Base-by-base conservation (phyloP, 139 green algal species). In the Auxenochlorella pyrenoidosa region DNA sequence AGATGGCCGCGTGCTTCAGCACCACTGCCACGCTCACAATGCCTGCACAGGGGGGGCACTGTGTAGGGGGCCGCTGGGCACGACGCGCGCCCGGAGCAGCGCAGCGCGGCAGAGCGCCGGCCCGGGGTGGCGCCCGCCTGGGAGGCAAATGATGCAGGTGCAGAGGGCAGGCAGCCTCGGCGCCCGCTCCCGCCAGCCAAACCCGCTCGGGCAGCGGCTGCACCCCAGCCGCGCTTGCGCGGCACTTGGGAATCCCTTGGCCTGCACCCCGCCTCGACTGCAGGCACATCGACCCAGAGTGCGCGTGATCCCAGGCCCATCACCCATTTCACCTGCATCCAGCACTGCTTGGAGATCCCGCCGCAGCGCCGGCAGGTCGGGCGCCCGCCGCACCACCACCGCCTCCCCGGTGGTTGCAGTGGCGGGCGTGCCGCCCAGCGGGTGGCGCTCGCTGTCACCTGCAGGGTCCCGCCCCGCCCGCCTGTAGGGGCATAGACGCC, bases 1-100 rank as follows among this genome's bases (percentile, higher is more conserved):
- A 99, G 51, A 97, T 93, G 85, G 96, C 96, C 0, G 96, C 93
- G 83, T 99, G 97, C 90, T 99, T 98, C 16, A 99, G 91, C 30
- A 98, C 96, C 28, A 99, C 94, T 1, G 97, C 96, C 34, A 99
- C 51, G 83, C 89, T 96, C 54, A 63, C 86, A 70, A 99, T 98
- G 83, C 97, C 97, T 26, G 59, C 68, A 26, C 91, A 89, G 22
- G 95, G 70, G 24, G n/a, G n/a, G n/a, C n/a, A 97, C 91, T 5
- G 44, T 86, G 43, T 5, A 22, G n/a, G 40, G 13, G 26, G 40
- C 24, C 59, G 19, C 4, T 68, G 5, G 5, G 24, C 24, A 5
- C 60, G 4, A 18, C 22, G 3, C 21, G 4, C 5, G 60, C 60
- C 3, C 16, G 24, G 16, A 6, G 24, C 60, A 68, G 60, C 60